Base-by-base conservation (phyloP, 1,139 yeast species). In the Scheffersomyces quercinus region DNA sequence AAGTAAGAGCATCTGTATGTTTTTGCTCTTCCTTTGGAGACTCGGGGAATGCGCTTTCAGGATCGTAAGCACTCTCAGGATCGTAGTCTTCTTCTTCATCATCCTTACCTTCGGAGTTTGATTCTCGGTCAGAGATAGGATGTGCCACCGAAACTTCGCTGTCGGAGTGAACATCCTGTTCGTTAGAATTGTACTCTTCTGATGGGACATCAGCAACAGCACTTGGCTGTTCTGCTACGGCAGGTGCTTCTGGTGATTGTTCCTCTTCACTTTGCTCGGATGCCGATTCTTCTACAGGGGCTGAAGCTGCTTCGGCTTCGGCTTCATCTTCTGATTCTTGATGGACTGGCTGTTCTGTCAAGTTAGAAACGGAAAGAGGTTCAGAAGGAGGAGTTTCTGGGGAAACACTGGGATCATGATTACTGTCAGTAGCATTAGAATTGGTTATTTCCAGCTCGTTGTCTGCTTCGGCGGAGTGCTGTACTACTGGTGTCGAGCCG, bases 51-150 rank as follows among this genome's bases (percentile, higher is more conserved):
- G 26, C 26, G 7, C 26, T 20, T 6, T 20, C 26, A 5, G 26
- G 30, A 24, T 38, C 28, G 28, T 36, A 47, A 11, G 40, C 54
- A 28, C 36, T 42, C 44, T 56, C 64, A 7, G 65, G 65, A 39
- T 59, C 64, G 44, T 62, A 59, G 13, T 55, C 64, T 28, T 58
- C 62, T 13, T 47, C 58, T 9, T 50, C 56, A 20, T 45, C 42
- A n/a, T 46, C 43, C 15, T 41, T 38, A 9, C 20, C 36, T 29
- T 41, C 38, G 35, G 24, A 20, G 8, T 20, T 20, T 8, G 26
- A 20, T 20, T 20, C 26, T 20, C 26, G 26, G 26, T 20, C 26
- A 20, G 26, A 20, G 26, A 20, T 20, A 8, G 35, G 35, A 31
- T 14, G 35, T 15, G 35, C 16, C 3, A 31, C 35, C 5, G 35